phyloP scores from a whole-genome alignment of 108 stramenopile genomes.

The Cyclotella choctawhatcheeana region DNA sequence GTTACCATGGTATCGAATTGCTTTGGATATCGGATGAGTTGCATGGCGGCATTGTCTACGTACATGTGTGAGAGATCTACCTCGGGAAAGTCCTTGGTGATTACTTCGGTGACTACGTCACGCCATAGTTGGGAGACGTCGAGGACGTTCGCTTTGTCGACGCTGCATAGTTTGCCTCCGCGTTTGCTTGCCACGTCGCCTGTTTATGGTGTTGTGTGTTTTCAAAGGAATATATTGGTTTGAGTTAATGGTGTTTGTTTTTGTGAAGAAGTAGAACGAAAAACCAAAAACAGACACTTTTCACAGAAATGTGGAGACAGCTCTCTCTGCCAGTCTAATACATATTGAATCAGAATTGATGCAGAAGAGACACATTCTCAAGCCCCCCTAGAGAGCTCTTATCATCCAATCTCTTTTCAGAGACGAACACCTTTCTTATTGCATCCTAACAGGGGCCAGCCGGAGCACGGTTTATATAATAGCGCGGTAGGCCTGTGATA shows the following conservation, averaged over 20 bases:
- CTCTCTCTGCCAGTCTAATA: conserved; percentile 12
- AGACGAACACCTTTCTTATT: conserved; percentile 71
- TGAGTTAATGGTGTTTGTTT: too few species aligned
- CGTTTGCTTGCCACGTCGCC: conserved; percentile 95
- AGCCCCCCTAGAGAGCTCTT: conserved; percentile 36
- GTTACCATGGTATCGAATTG: conserved; percentile 99
- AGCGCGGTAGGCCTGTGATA: conserved; percentile 45
- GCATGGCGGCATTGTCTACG: conserved; percentile 99
- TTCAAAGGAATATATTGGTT: too few species aligned
- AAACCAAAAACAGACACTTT: background rate
- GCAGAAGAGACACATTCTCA: conserved; percentile 19
- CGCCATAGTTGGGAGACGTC: conserved; percentile 98
- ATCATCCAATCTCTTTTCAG: conserved; percentile 44
- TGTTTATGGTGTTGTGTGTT: background rate
- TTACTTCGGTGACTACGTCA: conserved; percentile 92
- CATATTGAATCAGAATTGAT: conserved; percentile 21
- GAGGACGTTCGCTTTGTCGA: conserved; percentile 99
- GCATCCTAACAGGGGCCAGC: conserved; percentile 60
- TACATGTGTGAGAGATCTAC: conserved; percentile 98
- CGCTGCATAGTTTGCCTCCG: conserved; percentile 90
- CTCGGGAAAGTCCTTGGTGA: conserved; percentile 86
- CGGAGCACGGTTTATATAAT: conserved; percentile 26
- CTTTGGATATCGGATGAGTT: conserved; percentile 97
- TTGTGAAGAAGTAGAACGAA: too few species aligned
- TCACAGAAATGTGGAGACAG: conserved; percentile 28